Evolutionary conservation across 768 basidiomycete genomes (phyloP).

Genomic region (Lentinula boryana): DNA sequence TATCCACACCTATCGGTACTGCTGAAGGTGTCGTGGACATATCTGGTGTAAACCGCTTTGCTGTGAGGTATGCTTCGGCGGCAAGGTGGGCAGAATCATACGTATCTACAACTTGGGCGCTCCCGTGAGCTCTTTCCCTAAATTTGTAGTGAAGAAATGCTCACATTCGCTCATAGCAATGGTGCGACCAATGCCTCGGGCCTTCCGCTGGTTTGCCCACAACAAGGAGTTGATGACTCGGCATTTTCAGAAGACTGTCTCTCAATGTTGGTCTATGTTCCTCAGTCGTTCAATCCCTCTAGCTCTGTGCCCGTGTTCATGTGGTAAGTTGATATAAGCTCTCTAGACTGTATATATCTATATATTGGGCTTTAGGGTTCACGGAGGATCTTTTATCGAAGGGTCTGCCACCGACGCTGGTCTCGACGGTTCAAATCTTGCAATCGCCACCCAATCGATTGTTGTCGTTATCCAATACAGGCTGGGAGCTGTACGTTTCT

Average conservation of each 20-base stretch:
- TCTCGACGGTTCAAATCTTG: constrained; percentile 73
- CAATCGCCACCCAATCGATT: constrained; percentile 63
- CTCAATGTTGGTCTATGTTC: constrained; percentile 71
- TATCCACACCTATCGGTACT: constrained; percentile 47
- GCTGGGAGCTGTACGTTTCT: constrained; percentile 58
- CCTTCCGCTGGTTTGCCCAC: constrained; percentile 71
- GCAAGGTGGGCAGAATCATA: constrained; percentile 55
- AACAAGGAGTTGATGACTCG: constrained; percentile 44
- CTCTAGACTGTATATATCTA: not conserved
- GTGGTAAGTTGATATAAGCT: constrained; percentile 38
- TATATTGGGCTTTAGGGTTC: constrained; percentile 49
- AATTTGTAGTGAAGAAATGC: not conserved
- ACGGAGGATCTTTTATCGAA: constrained; percentile 74
- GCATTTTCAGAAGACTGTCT: constrained; percentile 73
- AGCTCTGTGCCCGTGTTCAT: constrained; percentile 46
- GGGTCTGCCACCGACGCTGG: constrained; percentile 70
- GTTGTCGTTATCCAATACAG: constrained; percentile 83
- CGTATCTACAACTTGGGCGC: constrained; percentile 47
- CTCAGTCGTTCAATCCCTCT: constrained; percentile 29
- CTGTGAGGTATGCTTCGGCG: constrained; percentile 63
- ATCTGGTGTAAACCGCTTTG: constrained; percentile 47
- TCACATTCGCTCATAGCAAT: constrained; percentile 29
- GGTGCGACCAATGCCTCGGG: constrained; percentile 42
- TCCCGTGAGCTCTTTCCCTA: constrained; percentile 43
- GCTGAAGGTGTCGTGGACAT: constrained; percentile 48